phyloP scores from a whole-genome alignment of 768 basidiomycete species.

The Saitozyma podzolica region DNA sequence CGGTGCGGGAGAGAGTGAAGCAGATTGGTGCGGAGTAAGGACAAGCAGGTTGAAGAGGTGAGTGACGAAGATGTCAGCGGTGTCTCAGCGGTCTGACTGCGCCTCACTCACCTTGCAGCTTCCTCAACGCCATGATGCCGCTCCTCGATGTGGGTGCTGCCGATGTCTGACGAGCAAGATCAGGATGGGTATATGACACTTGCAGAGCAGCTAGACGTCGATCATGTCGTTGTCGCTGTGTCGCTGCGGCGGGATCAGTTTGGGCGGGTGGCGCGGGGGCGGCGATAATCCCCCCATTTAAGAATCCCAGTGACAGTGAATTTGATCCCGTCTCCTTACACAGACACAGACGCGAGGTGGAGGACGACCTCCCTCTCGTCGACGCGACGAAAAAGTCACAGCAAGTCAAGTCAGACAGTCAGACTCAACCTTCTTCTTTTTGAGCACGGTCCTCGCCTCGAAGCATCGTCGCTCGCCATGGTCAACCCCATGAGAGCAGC shows the following conservation, averaged over 20 bases:
- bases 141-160: neutral
- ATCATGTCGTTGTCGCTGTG: neutral
- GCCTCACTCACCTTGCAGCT: conserved; percentile 34
- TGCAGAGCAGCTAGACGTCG: neutral
- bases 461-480: conserved; percentile 12
- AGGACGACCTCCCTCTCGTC: neutral
- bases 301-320: neutral
- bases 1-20: neutral
- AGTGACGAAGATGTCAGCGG: too few species aligned
- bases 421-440: neutral
- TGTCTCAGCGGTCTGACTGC: too few species aligned
- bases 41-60: conserved; percentile 3
- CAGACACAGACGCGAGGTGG: conserved; percentile 1
- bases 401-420: too few species aligned
- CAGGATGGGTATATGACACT: neutral
- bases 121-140: conserved; percentile 35
- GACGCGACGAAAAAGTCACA: conserved; percentile 3
- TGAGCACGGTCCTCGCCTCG: neutral
- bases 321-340: neutral
- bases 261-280: too few species aligned
- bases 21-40: neutral
- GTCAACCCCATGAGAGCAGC: conserved; percentile 38
- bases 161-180: conserved; percentile 4
- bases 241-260: too few species aligned
- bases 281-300: neutral